Evolutionary conservation across 306 rosid species (phyloP), one percentile per base, ranked within the genome.

Genomic region (Prunus fruticosa): DNA sequence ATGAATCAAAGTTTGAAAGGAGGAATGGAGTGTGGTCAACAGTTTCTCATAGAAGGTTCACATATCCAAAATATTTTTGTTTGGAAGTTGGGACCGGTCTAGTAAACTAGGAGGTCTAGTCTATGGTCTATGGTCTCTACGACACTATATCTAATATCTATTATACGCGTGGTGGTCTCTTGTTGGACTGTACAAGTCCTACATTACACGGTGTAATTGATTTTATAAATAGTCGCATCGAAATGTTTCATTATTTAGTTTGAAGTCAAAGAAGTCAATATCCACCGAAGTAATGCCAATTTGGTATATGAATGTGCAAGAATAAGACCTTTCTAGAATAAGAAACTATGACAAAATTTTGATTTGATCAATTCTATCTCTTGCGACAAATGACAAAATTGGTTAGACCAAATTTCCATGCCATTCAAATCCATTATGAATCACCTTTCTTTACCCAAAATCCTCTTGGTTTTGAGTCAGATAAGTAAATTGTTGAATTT

Each of bases 1-100:
- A 71, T 11, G 28, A 32, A 53, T 71, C 75, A n/a, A 53, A 71
- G 64, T 53, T 71, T 53, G 51, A 71, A 54, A 13, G 3, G 22
- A 13, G 3, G 38, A 71, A 27, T 8, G 16, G 38, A 34, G 45
- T 11, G 49, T 20, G 32, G 38, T 38, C 63, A 38, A 22, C 8
- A 1, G 34, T n/a, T 32, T 27, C 25, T 69, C 43, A 18, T 5
- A 18, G 46, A 27, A 11, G 67, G 41, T 62, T 14, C 67, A 1
- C 11, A 9, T 20, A 56, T 56, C 19, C 65, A 60, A 6, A 60
- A 60, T 6, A 2, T 12, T 11, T 13, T 25, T 60, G 38, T 60
- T 15, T 23, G 9, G 65, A 28, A 25, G 2, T 12, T 23, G 65
- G 13, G 65, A 5, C 65, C 65, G 2, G 65, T 25, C 15, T 20